phyloP scores from a whole-genome alignment of 768 basidiomycete species.

The Paxillus ammoniavirescens region DNA sequence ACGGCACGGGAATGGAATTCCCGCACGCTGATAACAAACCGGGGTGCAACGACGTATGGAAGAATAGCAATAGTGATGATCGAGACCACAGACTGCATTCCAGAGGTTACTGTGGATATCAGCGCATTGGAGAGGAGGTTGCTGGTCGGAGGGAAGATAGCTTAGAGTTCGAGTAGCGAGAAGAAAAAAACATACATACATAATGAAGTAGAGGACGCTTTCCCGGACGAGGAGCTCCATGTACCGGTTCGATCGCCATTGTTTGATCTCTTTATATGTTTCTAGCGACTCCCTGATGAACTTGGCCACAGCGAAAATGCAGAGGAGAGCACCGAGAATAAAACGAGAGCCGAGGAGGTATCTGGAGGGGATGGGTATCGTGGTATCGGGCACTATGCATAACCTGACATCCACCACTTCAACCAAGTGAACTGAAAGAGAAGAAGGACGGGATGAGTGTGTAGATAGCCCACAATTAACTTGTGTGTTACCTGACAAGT shows the following conservation, averaged over 20 bases:
- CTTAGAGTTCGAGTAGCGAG: neutral
- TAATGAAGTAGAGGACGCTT: constrained; percentile 12
- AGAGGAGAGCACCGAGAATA: constrained; percentile 1
- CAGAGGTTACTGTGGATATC: neutral
- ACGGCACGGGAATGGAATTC: neutral
- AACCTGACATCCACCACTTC: neutral
- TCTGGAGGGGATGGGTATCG: neutral
- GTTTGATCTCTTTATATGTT: constrained; percentile 5
- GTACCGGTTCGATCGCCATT: constrained; percentile 3
- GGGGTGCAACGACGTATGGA: neutral
- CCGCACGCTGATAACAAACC: neutral
- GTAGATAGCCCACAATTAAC: no score
- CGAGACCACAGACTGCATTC: neutral
- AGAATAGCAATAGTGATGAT: neutral
- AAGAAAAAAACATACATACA: constrained; percentile 2
- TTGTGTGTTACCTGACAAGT: constrained; percentile 3
- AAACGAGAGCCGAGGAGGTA: neutral
- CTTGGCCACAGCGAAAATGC: constrained; percentile 1
- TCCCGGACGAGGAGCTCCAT: constrained; percentile 9
- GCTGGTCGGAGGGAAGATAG: neutral
- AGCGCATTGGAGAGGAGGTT: neutral
- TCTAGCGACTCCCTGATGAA: neutral
- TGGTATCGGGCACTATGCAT: neutral
- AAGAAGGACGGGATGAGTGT: neutral
- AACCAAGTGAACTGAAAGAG: neutral